These are phyloP conservation scores for Microsporum ferrugineum DNA, from an alignment of 2,329 filamentous ascomycete species.

Conservation along the genomic window DNA sequence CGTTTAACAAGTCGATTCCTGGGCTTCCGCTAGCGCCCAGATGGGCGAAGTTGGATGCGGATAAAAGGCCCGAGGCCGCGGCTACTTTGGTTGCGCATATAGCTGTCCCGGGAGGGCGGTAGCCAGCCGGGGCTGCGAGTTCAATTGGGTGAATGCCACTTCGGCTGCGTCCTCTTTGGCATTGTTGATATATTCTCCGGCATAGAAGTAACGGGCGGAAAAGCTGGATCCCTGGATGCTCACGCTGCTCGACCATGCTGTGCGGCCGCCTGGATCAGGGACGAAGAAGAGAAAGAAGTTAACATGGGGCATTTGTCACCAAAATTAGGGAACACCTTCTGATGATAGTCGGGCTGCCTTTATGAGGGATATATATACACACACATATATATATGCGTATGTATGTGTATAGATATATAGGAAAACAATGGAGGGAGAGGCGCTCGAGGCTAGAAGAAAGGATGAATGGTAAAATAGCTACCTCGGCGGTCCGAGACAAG, in stretches of 20 bases:
- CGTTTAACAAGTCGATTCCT: background rate
- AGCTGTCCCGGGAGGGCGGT: constrained; percentile 14
- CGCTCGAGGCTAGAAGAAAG: constrained; percentile 12
- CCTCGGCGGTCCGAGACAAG: constrained; percentile 66
- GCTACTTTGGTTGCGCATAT: constrained; percentile 6
- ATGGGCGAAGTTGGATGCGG: background rate
- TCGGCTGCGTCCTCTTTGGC: constrained; percentile 87
- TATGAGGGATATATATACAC: background rate
- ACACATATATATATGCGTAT: background rate
- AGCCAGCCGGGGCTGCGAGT: constrained; percentile 17
- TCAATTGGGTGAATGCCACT: constrained; percentile 43
- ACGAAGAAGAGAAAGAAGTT: constrained; percentile 12
- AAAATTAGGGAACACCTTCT: constrained; percentile 10
- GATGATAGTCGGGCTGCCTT: background rate
- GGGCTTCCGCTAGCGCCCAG: background rate
- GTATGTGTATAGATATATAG: background rate
- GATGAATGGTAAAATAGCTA: constrained; percentile 25
- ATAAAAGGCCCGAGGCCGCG: background rate
- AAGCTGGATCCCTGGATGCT: constrained; percentile 55
- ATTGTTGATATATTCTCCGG: constrained; percentile 76
- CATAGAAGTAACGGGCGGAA: constrained; percentile 79
- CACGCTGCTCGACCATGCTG: constrained; percentile 78
- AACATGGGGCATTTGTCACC: constrained; percentile 13
- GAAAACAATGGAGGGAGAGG: constrained; percentile 7
- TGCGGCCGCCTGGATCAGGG: constrained; percentile 61